Base-by-base conservation (phyloP, 2,329 filamentous ascomycete genomes). In the Passalora sequoiae region DNA sequence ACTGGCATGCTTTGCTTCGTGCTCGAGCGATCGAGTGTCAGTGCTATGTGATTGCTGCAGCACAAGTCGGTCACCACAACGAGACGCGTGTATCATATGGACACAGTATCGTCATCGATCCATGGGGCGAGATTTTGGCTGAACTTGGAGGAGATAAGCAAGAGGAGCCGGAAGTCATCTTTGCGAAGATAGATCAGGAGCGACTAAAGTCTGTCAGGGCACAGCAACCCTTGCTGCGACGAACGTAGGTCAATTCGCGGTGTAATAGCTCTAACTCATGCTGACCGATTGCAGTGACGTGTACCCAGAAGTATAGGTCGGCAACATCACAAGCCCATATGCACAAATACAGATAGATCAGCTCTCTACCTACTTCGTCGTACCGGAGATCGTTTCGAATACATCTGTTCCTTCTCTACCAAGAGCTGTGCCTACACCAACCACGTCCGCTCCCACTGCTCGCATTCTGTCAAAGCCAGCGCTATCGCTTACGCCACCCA, bases 21-120 rank as follows among this genome's bases (percentile, higher is more conserved):
- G 81, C 87, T 3, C 74, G 91, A 35, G 91, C 91, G 7, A 87
- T 96, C 47, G 91, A 96, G 71, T 88, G 84, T 13, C 86, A 96
- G 67, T 80, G 81, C 43, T 97, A 86, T 71, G 82, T 96, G 2
- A 70, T 96, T 48, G 91, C 89, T 7, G 83, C 89, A 1, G 91
- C 89, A 28, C 89, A 96, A 66, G 61, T 78, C 16, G 89, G 89
- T 1, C 64, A 70, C 27, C 88, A 84, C 61, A 89, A 88, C 55
- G 78, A 80, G 49, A 87, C 81, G 66, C 73, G 91, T 45, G 75
- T 77, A 20, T 94, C 86, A 65, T 95, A 92, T 67, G 91, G 91
- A 0, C 83, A 87, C 62, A 86, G 84, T 56, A 80, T 94, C 70
- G 84, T 94, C 35, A 75, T 96, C 19, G 83, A 86, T 62, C 89